These are phyloP conservation scores for Fusarium illudens DNA, from an alignment of 2,329 filamentous ascomycete species.

Conservation along the genomic window DNA sequence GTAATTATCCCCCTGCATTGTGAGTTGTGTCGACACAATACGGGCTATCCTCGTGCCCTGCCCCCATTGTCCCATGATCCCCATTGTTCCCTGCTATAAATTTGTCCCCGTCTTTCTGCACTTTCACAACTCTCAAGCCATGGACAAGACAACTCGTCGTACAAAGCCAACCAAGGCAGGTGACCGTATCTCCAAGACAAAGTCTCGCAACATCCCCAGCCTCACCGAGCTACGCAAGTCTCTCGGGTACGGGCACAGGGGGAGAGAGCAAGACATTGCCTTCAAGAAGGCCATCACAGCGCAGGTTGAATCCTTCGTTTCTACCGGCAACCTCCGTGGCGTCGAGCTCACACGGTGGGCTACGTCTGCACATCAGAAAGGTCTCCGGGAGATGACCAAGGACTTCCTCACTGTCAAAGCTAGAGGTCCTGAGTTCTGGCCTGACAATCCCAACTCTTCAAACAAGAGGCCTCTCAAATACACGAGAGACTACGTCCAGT, in stretches of 20 bases:
- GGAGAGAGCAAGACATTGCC: conserved; percentile 13
- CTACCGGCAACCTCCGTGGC: background rate
- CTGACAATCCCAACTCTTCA: background rate
- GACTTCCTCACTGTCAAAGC: conserved; percentile 23
- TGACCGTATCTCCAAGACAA: conserved; percentile 13
- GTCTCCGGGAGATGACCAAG: conserved; percentile 25
- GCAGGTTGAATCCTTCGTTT: conserved; percentile 14
- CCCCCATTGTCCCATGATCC: too few species aligned
- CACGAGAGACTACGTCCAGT: conserved; percentile 16
- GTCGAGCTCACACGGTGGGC: conserved; percentile 22
- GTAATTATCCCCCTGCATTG: background rate
- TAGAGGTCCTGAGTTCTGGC: conserved; percentile 33
- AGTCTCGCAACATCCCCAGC: conserved; percentile 9
- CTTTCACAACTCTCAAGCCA: background rate
- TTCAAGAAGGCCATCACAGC: conserved; percentile 24
- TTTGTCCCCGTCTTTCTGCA: background rate
- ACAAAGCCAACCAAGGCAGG: background rate
- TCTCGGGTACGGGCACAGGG: conserved; percentile 27
- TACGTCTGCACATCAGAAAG: conserved; percentile 18
- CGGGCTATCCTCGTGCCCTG: background rate
- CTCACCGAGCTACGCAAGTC: conserved; percentile 27
- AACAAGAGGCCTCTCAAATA: conserved; percentile 15
- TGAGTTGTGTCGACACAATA: background rate
- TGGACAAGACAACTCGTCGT: background rate
- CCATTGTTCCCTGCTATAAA: background rate